Percentiles rank a stretch among this genome's conserved stretches.
These are phyloP conservation scores for Globisporangium emineosum DNA, from an alignment of 352 stramenopile genomes.

Conservation along the genomic window DNA sequence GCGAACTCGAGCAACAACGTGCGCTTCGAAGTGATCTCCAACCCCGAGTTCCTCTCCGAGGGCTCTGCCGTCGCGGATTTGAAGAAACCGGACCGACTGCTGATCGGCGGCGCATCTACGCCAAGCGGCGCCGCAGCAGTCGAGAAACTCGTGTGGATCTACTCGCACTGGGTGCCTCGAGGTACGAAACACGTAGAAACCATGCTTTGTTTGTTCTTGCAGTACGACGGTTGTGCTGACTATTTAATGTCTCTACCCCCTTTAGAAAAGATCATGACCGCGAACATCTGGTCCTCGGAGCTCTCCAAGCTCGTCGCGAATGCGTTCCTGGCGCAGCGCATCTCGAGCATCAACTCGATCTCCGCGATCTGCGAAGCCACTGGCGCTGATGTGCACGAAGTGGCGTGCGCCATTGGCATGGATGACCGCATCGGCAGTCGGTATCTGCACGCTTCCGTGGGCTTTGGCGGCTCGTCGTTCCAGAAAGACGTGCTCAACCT, in stretches of 20 bases:
- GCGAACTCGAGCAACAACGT: conserved; percentile 91
- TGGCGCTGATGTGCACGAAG: conserved; percentile 97
- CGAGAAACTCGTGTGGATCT: conserved; percentile 93
- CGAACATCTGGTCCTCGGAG: conserved; percentile 99
- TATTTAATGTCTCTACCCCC: conserved; percentile 5
- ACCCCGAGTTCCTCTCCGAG: conserved; percentile 99
- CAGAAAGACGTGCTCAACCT: conserved; percentile 99
- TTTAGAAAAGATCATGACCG: conserved; percentile 95
- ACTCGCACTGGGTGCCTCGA: conserved; percentile 96
- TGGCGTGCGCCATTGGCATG: conserved; percentile 95
- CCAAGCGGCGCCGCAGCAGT: conserved; percentile 84
- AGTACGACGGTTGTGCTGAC: neutral
- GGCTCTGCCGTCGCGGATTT: conserved; percentile 98
- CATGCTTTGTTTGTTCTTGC: too few relatives aligned
- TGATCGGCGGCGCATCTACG: conserved; percentile 97
- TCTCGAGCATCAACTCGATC: conserved; percentile 99
- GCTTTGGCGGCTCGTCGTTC: conserved; percentile 99
- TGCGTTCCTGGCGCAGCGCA: conserved; percentile 98
- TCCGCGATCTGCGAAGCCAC: conserved; percentile 98
- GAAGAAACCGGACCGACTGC: conserved; percentile 92
- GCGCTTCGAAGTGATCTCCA: conserved; percentile 97
- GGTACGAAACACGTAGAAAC: conserved; percentile 13
- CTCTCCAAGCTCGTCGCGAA: conserved; percentile 99
- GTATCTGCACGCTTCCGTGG: conserved; percentile 98
- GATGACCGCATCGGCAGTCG: conserved; percentile 97